Percentiles rank a stretch among this genome's conserved stretches.
Evolutionary conservation across 2,329 filamentous ascomycete species (phyloP).

Genomic region (Byssothecium circinans): DNA sequence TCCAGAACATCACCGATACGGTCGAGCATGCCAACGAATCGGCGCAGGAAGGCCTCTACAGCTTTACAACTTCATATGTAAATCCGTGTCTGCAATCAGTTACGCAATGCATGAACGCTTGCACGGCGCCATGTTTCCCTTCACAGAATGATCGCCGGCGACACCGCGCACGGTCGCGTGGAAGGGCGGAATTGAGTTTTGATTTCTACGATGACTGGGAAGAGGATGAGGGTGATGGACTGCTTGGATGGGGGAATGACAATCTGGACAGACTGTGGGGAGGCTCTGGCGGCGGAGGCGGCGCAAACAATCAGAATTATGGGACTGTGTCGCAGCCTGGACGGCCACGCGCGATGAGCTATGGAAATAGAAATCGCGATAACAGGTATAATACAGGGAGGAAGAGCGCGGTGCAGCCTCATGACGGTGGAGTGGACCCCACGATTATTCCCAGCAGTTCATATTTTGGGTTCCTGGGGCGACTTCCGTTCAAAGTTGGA

Average conservation of each 20-base stretch:
- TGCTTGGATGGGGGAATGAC: slow-evolving; percentile 77
- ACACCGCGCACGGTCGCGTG: slow-evolving; percentile 60
- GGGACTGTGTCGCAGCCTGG: slow-evolving; percentile 60
- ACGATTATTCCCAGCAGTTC: slow-evolving; percentile 89
- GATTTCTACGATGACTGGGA: slow-evolving; percentile 99
- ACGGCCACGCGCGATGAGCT: slow-evolving; percentile 83
- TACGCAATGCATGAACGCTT: slow-evolving; percentile 64
- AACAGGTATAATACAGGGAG: slow-evolving; percentile 43
- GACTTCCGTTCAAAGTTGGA: slow-evolving; percentile 82
- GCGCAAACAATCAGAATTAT: slow-evolving; percentile 59
- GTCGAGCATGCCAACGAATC: slow-evolving; percentile 88
- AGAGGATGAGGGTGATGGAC: slow-evolving; percentile 61
- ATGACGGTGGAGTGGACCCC: slow-evolving; percentile 64
- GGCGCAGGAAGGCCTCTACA: slow-evolving; percentile 88
- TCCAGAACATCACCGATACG: slow-evolving; percentile 90
- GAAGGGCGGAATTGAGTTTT: slow-evolving; percentile 79
- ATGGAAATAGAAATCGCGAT: slow-evolving; percentile 67
- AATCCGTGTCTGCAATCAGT: slow-evolving; percentile 74
- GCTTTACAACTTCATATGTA: slow-evolving; percentile 83
- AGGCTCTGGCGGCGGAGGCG: neutral
- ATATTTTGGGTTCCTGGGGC: slow-evolving; percentile 80
- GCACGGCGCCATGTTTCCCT: slow-evolving; percentile 73
- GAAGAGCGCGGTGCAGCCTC: slow-evolving; percentile 57
- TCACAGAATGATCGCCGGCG: slow-evolving; percentile 75
- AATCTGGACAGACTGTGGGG: slow-evolving; percentile 83